Conservation (phyloP, 371 early-diverging fungal genomes). For the Gilbertella persicaria region DNA sequence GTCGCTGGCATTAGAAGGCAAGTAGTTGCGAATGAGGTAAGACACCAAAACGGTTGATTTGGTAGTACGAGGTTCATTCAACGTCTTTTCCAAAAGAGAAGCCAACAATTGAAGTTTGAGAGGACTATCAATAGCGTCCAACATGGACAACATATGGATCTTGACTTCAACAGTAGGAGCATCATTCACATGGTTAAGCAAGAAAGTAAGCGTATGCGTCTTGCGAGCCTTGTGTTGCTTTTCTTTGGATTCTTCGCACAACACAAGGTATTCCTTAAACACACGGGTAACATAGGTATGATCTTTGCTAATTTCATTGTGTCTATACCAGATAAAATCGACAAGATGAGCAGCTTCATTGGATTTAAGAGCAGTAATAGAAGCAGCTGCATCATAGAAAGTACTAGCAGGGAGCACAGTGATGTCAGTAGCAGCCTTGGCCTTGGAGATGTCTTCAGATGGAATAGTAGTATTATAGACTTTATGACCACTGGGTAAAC, state of each 20-base stretch:
- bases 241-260: slow-evolving; percentile 25
- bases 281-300: slow-evolving; percentile 22
- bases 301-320: slow-evolving; percentile 44
- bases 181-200: slow-evolving; percentile 70
- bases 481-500: slow-evolving; percentile 37
- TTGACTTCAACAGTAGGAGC: slow-evolving; percentile 48
- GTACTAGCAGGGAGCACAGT: slow-evolving; percentile 49
- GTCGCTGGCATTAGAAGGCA: slow-evolving; percentile 51
- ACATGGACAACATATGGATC: slow-evolving; percentile 52
- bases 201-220: slow-evolving; percentile 54
- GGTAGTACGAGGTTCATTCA: slow-evolving; percentile 27
- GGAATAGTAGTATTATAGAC: slow-evolving; percentile 41
- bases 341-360: slow-evolving; percentile 59
- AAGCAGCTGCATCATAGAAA: slow-evolving; percentile 36
- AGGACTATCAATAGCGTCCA: slow-evolving; percentile 59
- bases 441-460: slow-evolving; percentile 13
- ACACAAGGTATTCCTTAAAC: slow-evolving; percentile 31
- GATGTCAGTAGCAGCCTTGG: slow-evolving; percentile 43
- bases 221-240: slow-evolving; percentile 35
- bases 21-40: slow-evolving; percentile 64
- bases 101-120: slow-evolving; percentile 65
- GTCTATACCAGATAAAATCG: slow-evolving; percentile 40
- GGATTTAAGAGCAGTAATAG: slow-evolving; percentile 53
- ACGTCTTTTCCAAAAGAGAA: slow-evolving; percentile 59
- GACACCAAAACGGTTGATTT: slow-evolving; percentile 48